phyloP scores from a whole-genome alignment of 2,329 filamentous ascomycete species.

The Calonectria pseudoturangicola region DNA sequence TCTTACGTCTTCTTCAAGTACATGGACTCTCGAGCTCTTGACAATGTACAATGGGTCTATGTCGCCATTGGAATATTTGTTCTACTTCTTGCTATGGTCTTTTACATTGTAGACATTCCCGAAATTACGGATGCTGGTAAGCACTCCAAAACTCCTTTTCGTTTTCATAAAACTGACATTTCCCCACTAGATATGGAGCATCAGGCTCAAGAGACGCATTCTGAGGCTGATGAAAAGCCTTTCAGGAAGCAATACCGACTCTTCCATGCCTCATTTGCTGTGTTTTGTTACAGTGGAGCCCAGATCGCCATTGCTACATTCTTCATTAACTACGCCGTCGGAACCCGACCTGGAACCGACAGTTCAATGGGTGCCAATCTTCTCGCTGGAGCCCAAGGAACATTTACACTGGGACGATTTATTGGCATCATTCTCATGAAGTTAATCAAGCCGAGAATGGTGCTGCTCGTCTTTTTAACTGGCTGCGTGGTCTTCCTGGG shows the following conservation, averaged over 20 bases:
- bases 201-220: constrained; percentile 73
- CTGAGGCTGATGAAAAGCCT: constrained; percentile 75
- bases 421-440: constrained; percentile 80
- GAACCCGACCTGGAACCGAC: constrained; percentile 72
- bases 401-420: constrained; percentile 84
- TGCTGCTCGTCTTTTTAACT: constrained; percentile 80
- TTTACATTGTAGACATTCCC: constrained; percentile 80
- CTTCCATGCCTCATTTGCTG: constrained; percentile 84
- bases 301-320: constrained; percentile 76
- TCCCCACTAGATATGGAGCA: constrained; percentile 71
- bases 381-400: constrained; percentile 83
- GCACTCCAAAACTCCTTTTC: not conserved
- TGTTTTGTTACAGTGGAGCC: constrained; percentile 86
- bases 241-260: constrained; percentile 83
- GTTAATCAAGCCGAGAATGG: constrained; percentile 77
- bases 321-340: constrained; percentile 83
- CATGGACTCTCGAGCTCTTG: constrained; percentile 72
- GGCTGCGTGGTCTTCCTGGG: constrained; percentile 78
- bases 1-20: constrained; percentile 84
- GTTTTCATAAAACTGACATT: not conserved
- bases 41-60: constrained; percentile 86
- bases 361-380: constrained; percentile 76
- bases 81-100: constrained; percentile 77
- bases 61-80: constrained; percentile 84
- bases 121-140: constrained; percentile 77